Evolutionary conservation across 2,329 filamentous ascomycete genomes (phyloP).

Genomic region (Ophiostoma perfectum): DNA sequence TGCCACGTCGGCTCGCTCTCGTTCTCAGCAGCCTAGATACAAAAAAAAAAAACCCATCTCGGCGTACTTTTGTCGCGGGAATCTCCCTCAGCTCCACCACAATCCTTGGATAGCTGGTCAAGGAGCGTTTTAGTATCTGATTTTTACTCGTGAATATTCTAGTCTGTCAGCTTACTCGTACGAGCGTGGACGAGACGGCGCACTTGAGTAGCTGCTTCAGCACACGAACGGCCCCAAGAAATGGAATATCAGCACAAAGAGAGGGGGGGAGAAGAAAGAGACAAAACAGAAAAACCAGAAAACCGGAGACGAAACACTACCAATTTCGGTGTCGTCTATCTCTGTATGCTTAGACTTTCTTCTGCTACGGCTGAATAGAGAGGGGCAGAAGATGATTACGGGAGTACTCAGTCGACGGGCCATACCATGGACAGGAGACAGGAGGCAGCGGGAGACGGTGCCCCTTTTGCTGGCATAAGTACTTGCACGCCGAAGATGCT

Average conservation of each 20-base stretch:
- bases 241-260: neutral
- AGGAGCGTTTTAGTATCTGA: neutral
- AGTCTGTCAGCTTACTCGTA: too few species aligned
- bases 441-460: too few species aligned
- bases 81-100: conserved; percentile 7
- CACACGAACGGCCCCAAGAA: neutral
- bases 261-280: neutral
- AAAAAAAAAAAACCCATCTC: neutral
- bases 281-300: neutral
- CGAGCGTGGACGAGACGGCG: too few species aligned
- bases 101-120: conserved; percentile 5
- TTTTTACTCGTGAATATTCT: too few species aligned
- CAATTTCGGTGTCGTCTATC: conserved; percentile 2
- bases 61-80: neutral
- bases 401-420: too few species aligned
- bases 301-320: neutral
- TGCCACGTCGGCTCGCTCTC: neutral
- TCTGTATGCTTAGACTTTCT: too few species aligned
- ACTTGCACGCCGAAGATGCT: too few species aligned
- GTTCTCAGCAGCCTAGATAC: neutral
- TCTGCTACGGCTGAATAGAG: too few species aligned
- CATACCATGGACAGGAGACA: too few species aligned
- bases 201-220: neutral
- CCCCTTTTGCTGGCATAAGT: too few species aligned
- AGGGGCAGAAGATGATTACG: too few species aligned